Base-by-base conservation (phyloP, 1,139 yeast genomes). In the Groenewaldozyma auringiensis region DNA sequence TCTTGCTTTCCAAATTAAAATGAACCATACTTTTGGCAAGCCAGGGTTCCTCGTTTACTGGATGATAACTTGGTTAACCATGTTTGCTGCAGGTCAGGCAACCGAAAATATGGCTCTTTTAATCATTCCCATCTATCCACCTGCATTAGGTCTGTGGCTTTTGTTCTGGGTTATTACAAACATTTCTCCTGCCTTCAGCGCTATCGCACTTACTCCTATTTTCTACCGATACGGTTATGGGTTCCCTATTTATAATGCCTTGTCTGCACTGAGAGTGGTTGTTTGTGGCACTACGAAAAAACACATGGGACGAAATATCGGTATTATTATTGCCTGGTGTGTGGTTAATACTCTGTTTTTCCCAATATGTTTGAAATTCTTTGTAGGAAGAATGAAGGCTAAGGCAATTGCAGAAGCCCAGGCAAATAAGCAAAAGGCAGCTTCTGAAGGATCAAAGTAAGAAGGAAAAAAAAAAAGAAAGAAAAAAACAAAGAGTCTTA, bases 201-300 rank as follows among this genome's bases (percentile, higher is more conserved):
- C 88, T 2, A 59, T 81, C 55, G 79, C 69, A 2, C 62, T 82
- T 42, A 62, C 68, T 33, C 77, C 78, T 2, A 56, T 61, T 20
- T 78, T 81, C 51, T 83, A 73, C 62, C 64, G 78, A 42, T 79
- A 75, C 60, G 87, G 88, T 4, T 79, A 79, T 57, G 81, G 76
- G 25, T 65, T 79, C 65, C 89, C 89, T 1, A 71, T 82, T 55
- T 76, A 74, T 58, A 79, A 81, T 53, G 74, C 79, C 0, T 73
- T 71, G 43, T 80, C 76, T 49, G 69, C 78, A 18, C 69, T 70
- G 53, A 74, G 75, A 57, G 81, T 81, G 2, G 69, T 81, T 14
- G 69, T 82, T 47, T 73, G 79, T 53, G 66, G 78, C 55, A 75
- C 77, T 62, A 74, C 77, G 61, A 78, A 74, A 57, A 78, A 78